These are phyloP conservation scores for Xylariaceae sp. DNA, from an alignment of 2,329 filamentous ascomycete species.

Conservation along the genomic window DNA sequence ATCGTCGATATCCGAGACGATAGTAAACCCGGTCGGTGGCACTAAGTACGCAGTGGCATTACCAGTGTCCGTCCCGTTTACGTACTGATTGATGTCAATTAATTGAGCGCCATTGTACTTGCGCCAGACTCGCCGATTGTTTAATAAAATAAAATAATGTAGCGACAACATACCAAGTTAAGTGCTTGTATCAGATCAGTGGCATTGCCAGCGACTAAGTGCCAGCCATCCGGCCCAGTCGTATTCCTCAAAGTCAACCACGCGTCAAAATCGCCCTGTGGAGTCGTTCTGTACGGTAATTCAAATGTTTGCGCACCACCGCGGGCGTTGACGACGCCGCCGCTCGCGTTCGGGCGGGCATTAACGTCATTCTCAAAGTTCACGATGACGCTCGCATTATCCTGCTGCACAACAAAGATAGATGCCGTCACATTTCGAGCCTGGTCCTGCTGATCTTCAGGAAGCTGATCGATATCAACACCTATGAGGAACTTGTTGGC, in stretches of 20 bases:
- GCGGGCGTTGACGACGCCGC: conserved; percentile 47
- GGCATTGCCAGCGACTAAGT: conserved; percentile 59
- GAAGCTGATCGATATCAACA: conserved; percentile 56
- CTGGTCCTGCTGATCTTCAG: conserved; percentile 56
- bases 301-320: conserved; percentile 61
- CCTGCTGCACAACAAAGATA: conserved; percentile 74
- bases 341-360: conserved; percentile 50
- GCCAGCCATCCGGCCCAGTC: conserved; percentile 45
- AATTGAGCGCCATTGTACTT: background rate
- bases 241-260: conserved; percentile 61
- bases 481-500: conserved; percentile 68
- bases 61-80: conserved; percentile 60
- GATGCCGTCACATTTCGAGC: conserved; percentile 68
- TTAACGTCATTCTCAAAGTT: conserved; percentile 47
- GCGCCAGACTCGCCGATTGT: background rate
- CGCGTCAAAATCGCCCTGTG: conserved; percentile 67
- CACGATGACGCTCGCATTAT: conserved; percentile 58
- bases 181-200: conserved; percentile 63
- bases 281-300: conserved; percentile 62
- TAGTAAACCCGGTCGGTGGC: conserved; percentile 63
- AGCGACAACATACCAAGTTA: conserved; percentile 44
- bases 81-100: conserved; percentile 38
- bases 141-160: too few species aligned
- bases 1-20: conserved; percentile 76
- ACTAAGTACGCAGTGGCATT: conserved; percentile 76